These are phyloP conservation scores for Botrytis deweyae DNA, from an alignment of 2,329 filamentous ascomycete species.

Conservation along the genomic window DNA sequence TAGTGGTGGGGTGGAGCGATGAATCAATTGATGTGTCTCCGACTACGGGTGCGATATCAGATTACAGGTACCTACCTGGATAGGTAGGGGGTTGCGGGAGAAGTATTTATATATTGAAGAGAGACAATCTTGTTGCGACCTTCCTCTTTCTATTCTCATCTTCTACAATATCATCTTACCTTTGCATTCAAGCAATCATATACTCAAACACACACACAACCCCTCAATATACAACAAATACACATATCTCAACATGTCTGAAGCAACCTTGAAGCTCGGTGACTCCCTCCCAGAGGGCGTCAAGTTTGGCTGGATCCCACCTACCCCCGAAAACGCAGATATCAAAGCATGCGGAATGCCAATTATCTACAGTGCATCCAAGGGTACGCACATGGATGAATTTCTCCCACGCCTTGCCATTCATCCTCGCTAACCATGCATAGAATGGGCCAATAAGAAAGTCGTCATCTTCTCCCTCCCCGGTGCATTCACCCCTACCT, in stretches of 20 bases:
- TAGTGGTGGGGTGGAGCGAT: slow-evolving; percentile 8
- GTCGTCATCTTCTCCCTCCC: slow-evolving; percentile 69
- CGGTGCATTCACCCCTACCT: slow-evolving; percentile 69
- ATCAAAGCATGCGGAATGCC: slow-evolving; percentile 78
- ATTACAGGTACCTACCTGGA: neutral
- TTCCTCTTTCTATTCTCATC: neutral
- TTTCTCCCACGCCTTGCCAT: neutral
- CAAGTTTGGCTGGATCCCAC: slow-evolving; percentile 81
- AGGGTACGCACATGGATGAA: slow-evolving; percentile 49
- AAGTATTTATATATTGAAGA: slow-evolving; percentile 4
- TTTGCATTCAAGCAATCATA: neutral
- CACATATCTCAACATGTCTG: slow-evolving; percentile 27
- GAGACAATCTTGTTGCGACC: neutral
- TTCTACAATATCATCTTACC: too few relatives aligned
- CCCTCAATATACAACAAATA: neutral
- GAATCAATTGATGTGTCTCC: neutral
- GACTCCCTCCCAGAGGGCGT: slow-evolving; percentile 81
- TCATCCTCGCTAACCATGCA: neutral
- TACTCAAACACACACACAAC: neutral
- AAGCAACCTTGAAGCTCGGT: slow-evolving; percentile 55
- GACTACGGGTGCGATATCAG: slow-evolving; percentile 13
- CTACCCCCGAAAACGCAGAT: slow-evolving; percentile 64
- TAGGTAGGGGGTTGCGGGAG: neutral
- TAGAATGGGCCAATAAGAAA: slow-evolving; percentile 67
- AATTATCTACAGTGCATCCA: slow-evolving; percentile 74